Percentiles rank a stretch among this genome's conserved stretches.
These are phyloP conservation scores for Westerdykella ornata DNA, from an alignment of 2,329 filamentous ascomycete species.

Conservation along the genomic window DNA sequence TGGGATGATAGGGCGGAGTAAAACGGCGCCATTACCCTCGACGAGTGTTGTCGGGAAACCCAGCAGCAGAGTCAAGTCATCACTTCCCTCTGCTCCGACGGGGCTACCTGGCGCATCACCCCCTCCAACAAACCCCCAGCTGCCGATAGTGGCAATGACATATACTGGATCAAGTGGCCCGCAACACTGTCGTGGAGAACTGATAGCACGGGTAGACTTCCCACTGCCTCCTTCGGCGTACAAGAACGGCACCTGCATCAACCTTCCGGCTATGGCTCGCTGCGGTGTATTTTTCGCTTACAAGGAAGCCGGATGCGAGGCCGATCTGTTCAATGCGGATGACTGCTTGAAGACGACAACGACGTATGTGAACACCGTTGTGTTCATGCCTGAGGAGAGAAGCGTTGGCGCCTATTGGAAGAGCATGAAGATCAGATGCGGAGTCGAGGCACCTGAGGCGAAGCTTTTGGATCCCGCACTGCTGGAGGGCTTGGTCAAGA, in stretches of 20 bases:
- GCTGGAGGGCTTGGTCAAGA: slow-evolving; percentile 24
- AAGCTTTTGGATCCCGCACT: slow-evolving; percentile 25
- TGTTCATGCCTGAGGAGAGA: slow-evolving; percentile 34
- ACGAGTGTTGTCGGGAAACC: slow-evolving; percentile 6
- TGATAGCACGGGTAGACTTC: slow-evolving; percentile 22
- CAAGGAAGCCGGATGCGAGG: slow-evolving; percentile 34
- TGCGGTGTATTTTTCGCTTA: slow-evolving; percentile 31
- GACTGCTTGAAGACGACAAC: slow-evolving; percentile 24
- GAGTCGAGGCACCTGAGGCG: slow-evolving; percentile 25
- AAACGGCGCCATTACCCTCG: slow-evolving; percentile 10
- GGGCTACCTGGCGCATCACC: slow-evolving; percentile 8
- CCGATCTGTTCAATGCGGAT: slow-evolving; percentile 26
- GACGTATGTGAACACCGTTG: slow-evolving; percentile 30
- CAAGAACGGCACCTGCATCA: slow-evolving; percentile 29
- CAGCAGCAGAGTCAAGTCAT: slow-evolving; percentile 3
- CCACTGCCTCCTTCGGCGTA: slow-evolving; percentile 19
- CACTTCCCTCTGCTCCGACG: slow-evolving; percentile 1
- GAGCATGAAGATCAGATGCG: slow-evolving; percentile 32
- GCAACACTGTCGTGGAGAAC: slow-evolving; percentile 31
- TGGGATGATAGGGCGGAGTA: slow-evolving; percentile 19
- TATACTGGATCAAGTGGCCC: slow-evolving; percentile 30
- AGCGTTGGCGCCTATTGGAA: slow-evolving; percentile 29
- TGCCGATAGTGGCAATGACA: slow-evolving; percentile 29
- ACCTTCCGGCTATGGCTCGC: slow-evolving; percentile 25
- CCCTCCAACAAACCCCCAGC: slow-evolving; percentile 8